Conservation (phyloP, 2,329 filamentous ascomycete genomes). For the Cryphonectria naterciae region DNA sequence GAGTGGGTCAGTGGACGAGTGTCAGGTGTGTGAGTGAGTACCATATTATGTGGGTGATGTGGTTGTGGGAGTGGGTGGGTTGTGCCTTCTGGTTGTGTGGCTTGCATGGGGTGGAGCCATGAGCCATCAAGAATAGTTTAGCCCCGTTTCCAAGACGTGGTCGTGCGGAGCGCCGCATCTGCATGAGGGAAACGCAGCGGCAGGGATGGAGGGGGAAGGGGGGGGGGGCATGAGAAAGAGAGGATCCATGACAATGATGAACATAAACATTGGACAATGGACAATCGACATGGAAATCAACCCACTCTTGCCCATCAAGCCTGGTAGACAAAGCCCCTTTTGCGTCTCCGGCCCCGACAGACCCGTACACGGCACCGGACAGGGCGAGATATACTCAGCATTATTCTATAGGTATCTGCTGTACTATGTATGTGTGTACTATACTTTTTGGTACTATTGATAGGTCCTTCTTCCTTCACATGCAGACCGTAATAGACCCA, state of each 20-base stretch:
- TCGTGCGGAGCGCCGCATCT: slow-evolving; percentile 10
- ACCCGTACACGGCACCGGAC: not conserved
- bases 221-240: not conserved
- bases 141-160: slow-evolving; percentile 10
- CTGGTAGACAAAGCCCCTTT: not conserved
- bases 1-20: not conserved
- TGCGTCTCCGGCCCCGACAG: slow-evolving; percentile 4
- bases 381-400: not conserved
- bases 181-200: slow-evolving; percentile 8
- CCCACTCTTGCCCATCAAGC: not conserved
- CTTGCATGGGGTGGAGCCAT: slow-evolving; percentile 6
- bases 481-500: not conserved
- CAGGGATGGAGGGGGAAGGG: slow-evolving; percentile 4
- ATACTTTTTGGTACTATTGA: not conserved
- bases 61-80: not conserved
- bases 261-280: slow-evolving; percentile 1
- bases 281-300: not conserved
- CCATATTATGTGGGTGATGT: slow-evolving; percentile 9
- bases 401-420: not conserved
- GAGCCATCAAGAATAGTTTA: not conserved
- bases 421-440: not conserved
- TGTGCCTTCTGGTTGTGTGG: not conserved
- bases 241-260: slow-evolving; percentile 3
- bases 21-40: slow-evolving; percentile 7
- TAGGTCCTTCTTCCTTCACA: not conserved